phyloP scores from a whole-genome alignment of 495 filamentous ascomycete species.

The Talaromyces liani region DNA sequence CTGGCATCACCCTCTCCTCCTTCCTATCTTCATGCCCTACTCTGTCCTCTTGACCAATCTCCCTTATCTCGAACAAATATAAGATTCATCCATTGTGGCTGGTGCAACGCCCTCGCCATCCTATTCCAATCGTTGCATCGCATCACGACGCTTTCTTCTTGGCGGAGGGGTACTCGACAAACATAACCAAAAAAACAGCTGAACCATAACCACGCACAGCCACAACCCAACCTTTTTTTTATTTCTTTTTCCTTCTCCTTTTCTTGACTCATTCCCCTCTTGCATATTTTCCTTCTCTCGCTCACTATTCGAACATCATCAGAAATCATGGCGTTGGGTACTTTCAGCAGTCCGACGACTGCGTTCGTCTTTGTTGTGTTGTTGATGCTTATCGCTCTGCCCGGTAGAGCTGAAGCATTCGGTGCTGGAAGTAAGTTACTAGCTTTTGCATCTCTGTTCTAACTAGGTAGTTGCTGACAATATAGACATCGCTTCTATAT shows the following conservation, averaged over 20 bases:
- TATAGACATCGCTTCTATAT: slow-evolving; percentile 79
- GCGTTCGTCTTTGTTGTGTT: slow-evolving; percentile 54
- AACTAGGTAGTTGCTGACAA: not conserved
- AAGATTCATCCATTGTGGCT: not conserved
- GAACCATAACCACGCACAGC: not conserved
- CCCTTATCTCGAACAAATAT: not conserved
- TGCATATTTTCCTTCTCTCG: not conserved
- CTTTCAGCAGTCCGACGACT: slow-evolving; percentile 21
- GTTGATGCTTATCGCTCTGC: slow-evolving; percentile 46
- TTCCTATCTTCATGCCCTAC: not conserved
- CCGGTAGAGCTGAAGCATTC: slow-evolving; percentile 55
- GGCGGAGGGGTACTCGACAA: slow-evolving; percentile 1
- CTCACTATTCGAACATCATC: not conserved
- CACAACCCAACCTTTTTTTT: not conserved
- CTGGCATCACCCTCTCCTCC: not conserved
- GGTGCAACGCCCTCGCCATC: not conserved
- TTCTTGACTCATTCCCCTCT: not conserved
- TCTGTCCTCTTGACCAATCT: not conserved
- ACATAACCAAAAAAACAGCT: not conserved
- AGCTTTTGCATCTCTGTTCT: not conserved
- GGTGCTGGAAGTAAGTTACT: slow-evolving; percentile 66
- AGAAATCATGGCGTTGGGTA: slow-evolving; percentile 21
- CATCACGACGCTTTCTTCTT: not conserved
- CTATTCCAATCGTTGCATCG: not conserved
- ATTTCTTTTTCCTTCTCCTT: slow-evolving; percentile 4